These are phyloP conservation scores for Epicoccum nigrum DNA, from an alignment of 2,329 filamentous ascomycete species.

Conservation along the genomic window DNA sequence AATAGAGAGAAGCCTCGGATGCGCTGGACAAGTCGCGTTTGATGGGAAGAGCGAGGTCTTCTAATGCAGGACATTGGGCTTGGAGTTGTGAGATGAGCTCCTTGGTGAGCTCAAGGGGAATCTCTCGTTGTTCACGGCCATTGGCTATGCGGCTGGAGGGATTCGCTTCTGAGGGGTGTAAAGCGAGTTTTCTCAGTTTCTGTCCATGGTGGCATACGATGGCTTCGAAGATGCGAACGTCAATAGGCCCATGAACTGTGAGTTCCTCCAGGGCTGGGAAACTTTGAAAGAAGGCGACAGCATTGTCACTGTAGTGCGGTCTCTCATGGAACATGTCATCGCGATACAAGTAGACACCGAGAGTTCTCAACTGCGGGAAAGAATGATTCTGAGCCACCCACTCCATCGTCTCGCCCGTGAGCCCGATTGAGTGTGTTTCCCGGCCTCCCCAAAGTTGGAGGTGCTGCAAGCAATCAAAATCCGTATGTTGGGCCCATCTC, in stretches of 20 bases:
- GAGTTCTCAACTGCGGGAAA: slow-evolving; percentile 10
- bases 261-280: slow-evolving; percentile 25
- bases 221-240: slow-evolving; percentile 19
- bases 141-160: neutral
- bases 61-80: slow-evolving; percentile 18
- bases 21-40: slow-evolving; percentile 25
- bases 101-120: slow-evolving; percentile 24
- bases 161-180: neutral
- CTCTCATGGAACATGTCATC: slow-evolving; percentile 20
- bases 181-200: neutral
- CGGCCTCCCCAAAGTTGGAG: slow-evolving; percentile 20
- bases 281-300: slow-evolving; percentile 25
- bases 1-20: slow-evolving; percentile 25
- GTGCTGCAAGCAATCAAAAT: slow-evolving; percentile 26
- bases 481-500: slow-evolving; percentile 25
- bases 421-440: neutral
- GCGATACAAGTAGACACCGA: neutral
- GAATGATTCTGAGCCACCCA: slow-evolving; percentile 18
- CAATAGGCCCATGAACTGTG: slow-evolving; percentile 20
- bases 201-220: slow-evolving; percentile 15
- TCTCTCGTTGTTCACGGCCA: slow-evolving; percentile 15
- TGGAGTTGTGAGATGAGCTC: slow-evolving; percentile 21
- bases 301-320: slow-evolving; percentile 25
- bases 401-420: slow-evolving; percentile 26
- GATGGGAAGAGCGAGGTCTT: slow-evolving; percentile 25